phyloP scores from a whole-genome alignment of 176 grass and related monocot species.

The Aegilops tauschii region DNA sequence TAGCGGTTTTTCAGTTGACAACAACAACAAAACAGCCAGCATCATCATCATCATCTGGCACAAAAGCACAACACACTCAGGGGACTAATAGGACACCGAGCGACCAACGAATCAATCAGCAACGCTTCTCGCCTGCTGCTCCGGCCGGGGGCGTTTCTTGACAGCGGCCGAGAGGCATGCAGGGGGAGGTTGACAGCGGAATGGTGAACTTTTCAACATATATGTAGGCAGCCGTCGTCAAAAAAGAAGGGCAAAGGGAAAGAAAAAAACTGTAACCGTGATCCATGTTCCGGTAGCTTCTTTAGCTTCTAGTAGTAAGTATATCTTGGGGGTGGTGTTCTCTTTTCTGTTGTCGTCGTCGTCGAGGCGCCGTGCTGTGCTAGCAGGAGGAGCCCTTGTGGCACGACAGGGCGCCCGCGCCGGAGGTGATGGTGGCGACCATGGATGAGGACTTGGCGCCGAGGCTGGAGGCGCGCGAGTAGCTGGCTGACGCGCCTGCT shows the following conservation, averaged over 20 bases:
- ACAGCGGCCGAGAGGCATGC: slow-evolving; percentile 26
- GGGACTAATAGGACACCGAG: slow-evolving; percentile 52
- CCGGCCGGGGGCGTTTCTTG: slow-evolving; percentile 28
- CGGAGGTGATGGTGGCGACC: slow-evolving; percentile 71
- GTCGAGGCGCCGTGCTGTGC: not conserved
- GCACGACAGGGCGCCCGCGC: slow-evolving; percentile 50
- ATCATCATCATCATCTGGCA: not conserved
- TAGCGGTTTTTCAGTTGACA: slow-evolving; percentile 3
- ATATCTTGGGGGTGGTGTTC: slow-evolving; percentile 34
- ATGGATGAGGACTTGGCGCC: slow-evolving; percentile 90
- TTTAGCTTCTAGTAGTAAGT: slow-evolving; percentile 31
- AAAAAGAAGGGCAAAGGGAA: slow-evolving; percentile 3
- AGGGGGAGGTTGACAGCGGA: slow-evolving; percentile 73
- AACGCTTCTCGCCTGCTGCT: slow-evolving; percentile 98
- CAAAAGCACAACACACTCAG: slow-evolving; percentile 24
- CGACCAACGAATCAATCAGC: slow-evolving; percentile 59
- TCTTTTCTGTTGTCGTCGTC: slow-evolving; percentile 20
- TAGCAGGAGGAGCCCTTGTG: slow-evolving; percentile 54
- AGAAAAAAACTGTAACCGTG: slow-evolving; percentile 49
- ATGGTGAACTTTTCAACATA: slow-evolving; percentile 33
- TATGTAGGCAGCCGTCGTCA: slow-evolving; percentile 30
- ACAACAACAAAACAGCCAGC: not conserved
- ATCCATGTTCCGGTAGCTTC: slow-evolving; percentile 13
- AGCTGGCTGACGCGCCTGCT: slow-evolving; percentile 70
- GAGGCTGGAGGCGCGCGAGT: slow-evolving; percentile 76